Base-by-base conservation (phyloP, 495 filamentous ascomycete species). In the Glutinoglossum americanum region DNA sequence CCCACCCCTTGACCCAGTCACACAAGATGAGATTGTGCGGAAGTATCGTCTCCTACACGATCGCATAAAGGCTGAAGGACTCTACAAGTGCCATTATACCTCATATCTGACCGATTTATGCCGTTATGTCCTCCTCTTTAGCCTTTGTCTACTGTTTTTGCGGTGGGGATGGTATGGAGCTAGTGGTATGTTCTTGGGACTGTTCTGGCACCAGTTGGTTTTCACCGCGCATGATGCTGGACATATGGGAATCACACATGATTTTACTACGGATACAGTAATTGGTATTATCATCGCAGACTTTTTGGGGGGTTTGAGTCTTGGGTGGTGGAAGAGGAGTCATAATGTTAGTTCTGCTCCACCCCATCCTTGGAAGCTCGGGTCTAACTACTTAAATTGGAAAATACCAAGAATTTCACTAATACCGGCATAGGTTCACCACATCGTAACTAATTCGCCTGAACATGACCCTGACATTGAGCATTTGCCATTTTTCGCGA, bases 391-490 rank as follows among this genome's bases (percentile, higher is more conserved):
- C 37, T 41, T n/a, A 13, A 17, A 9, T 23, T 28, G 15, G 23
- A 15, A 15, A 27, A 27, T 53, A 17, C n/a, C n/a, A n/a, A n/a
- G n/a, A 3, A 5, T 30, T 30, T 17, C 13, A 17, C 49, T 53
- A 32, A 53, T 53, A 30, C 17, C 13, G n/a, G 49, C 23, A 23
- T 23, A 53, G 49, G 49, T 98, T 27, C 92, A 98, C 66, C 92
- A 98, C 63, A 88, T 98, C 62, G 85, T 98, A 35, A 98, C 92
- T 19, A 98, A 98, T 69, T 84, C 83, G 51, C 87, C 92, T 26
- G 92, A 96, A 66, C 92, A 98, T 67, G 92, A 98, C 66, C 92
- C 92, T 0, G 92, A 98, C 68, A 98, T 96, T 60, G 81, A 98
- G 68, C 88, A 95, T 62, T 82, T 98, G 73, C 92, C 92, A 0